Conservation (phyloP, 345 rosid species). For the Melaleuca quinquenervia region DNA sequence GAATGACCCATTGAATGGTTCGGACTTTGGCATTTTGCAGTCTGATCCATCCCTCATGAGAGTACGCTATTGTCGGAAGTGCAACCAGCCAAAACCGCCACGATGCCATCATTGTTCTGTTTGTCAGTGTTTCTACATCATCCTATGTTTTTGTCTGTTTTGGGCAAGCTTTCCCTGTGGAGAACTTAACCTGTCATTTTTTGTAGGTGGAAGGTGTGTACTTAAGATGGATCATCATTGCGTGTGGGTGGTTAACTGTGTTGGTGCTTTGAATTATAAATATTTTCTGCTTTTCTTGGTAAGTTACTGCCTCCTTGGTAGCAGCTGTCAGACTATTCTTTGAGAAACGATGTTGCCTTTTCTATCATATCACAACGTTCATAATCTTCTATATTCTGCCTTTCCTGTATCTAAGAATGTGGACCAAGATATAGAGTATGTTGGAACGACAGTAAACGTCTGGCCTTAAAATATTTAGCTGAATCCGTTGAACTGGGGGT, state of each 20-base stretch:
- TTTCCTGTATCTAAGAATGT: background rate
- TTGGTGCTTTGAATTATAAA: slow-evolving; percentile 90
- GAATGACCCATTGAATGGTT: slow-evolving; percentile 52
- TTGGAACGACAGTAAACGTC: background rate
- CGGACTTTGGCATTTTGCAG: slow-evolving; percentile 43
- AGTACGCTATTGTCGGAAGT: slow-evolving; percentile 74
- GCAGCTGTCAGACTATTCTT: background rate
- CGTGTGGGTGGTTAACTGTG: slow-evolving; percentile 99
- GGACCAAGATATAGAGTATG: background rate
- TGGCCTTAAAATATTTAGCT: background rate
- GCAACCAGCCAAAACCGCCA: slow-evolving; percentile 86
- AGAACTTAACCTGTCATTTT: background rate
- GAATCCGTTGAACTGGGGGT: background rate
- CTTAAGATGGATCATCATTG: slow-evolving; percentile 99
- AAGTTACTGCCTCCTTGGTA: slow-evolving; percentile 10
- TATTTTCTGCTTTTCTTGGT: slow-evolving; percentile 94
- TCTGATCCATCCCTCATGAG: slow-evolving; percentile 47
- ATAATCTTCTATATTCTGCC: background rate
- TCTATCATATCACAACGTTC: background rate
- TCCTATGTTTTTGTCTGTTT: background rate
- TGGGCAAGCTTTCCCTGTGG: background rate
- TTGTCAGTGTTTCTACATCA: slow-evolving; percentile 37
- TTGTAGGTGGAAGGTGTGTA: slow-evolving; percentile 79
- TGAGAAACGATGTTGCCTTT: background rate
- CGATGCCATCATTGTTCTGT: slow-evolving; percentile 96